Percentiles rank a stretch among this genome's conserved stretches.
Conservation (phyloP, 2,329 filamentous ascomycete genomes). For the Xylariomycetidae sp. region DNA sequence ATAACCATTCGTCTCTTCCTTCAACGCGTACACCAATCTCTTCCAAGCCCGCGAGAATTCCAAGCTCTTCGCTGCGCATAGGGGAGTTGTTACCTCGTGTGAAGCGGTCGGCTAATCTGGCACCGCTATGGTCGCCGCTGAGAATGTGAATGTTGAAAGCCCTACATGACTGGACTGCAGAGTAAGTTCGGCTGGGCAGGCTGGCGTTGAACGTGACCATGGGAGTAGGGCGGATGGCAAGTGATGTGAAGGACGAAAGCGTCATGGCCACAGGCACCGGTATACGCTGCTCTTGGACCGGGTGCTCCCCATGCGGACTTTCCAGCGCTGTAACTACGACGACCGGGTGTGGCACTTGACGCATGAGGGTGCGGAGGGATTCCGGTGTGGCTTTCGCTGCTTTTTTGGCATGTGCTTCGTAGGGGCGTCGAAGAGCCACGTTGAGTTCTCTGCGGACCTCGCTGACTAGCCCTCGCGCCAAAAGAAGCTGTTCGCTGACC, state of each 20-base stretch:
- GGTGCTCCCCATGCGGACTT: no score
- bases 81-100: conserved; percentile 42
- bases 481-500: no score
- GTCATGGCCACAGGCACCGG: conserved; percentile 47
- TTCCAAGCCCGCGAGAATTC: conserved; percentile 34
- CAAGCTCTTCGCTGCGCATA: conserved; percentile 16
- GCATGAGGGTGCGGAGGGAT: conserved; percentile 42
- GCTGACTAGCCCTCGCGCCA: no score
- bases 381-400: background rate
- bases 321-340: no score
- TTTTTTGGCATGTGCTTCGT: no score
- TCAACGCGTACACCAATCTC: conserved; percentile 18
- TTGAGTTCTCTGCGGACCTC: no score
- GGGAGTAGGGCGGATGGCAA: conserved; percentile 47
- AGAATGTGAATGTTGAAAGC: conserved; percentile 54
- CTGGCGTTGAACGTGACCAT: conserved; percentile 54
- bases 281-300: no score
- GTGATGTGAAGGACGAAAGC: conserved; percentile 55
- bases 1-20: conserved; percentile 8
- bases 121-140: conserved; percentile 41
- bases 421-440: no score
- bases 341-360: conserved; percentile 48
- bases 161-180: conserved; percentile 40
- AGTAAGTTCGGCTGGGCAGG: conserved; percentile 50
- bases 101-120: conserved; percentile 47